A percentile compares a stretch with the other conserved stretches of the same genome.
These are phyloP conservation scores for Chimonanthus praecox DNA, from an alignment of 164 flowering plant species.

Conservation along the genomic window DNA sequence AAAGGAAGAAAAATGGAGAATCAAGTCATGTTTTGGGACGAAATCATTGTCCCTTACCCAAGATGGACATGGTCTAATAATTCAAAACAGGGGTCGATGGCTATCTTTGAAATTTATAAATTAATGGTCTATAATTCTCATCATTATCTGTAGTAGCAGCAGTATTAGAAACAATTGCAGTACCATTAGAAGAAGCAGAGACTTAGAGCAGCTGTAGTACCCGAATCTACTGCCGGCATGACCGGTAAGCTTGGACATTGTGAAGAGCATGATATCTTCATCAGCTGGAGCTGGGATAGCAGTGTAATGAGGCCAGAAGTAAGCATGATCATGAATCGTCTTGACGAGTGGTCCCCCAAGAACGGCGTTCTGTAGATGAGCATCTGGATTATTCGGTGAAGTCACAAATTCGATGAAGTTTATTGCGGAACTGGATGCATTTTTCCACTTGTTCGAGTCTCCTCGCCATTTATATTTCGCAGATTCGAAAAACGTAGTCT, in stretches of 20 bases:
- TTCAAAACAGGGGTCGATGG: neutral
- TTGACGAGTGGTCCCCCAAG: slow-evolving; percentile 33
- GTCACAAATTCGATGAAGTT: slow-evolving; percentile 61
- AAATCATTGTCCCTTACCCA: too few relatives aligned
- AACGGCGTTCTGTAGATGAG: slow-evolving; percentile 30
- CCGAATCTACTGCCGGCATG: slow-evolving; percentile 80
- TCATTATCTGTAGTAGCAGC: too few relatives aligned
- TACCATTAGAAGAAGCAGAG: too few relatives aligned
- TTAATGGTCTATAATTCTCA: too few relatives aligned
- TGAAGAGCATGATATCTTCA: slow-evolving; percentile 61
- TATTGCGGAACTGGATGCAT: slow-evolving; percentile 13
- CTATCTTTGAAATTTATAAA: too few relatives aligned
- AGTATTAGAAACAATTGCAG: too few relatives aligned
- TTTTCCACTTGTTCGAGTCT: slow-evolving; percentile 37
- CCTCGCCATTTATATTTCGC: slow-evolving; percentile 35
- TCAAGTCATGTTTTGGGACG: too few relatives aligned
- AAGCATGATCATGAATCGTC: slow-evolving; percentile 54
- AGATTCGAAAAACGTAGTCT: slow-evolving; percentile 35
- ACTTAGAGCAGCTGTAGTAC: slow-evolving; percentile 21
- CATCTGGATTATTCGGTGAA: slow-evolving; percentile 83
- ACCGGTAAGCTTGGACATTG: slow-evolving; percentile 76
- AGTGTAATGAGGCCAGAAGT: slow-evolving; percentile 78
- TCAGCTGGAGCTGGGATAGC: slow-evolving; percentile 57
- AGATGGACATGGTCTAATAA: neutral
- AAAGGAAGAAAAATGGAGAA: too few relatives aligned